These are phyloP conservation scores for Eucalyptus coolabah DNA, from an alignment of 345 rosid genomes.

Conservation along the genomic window DNA sequence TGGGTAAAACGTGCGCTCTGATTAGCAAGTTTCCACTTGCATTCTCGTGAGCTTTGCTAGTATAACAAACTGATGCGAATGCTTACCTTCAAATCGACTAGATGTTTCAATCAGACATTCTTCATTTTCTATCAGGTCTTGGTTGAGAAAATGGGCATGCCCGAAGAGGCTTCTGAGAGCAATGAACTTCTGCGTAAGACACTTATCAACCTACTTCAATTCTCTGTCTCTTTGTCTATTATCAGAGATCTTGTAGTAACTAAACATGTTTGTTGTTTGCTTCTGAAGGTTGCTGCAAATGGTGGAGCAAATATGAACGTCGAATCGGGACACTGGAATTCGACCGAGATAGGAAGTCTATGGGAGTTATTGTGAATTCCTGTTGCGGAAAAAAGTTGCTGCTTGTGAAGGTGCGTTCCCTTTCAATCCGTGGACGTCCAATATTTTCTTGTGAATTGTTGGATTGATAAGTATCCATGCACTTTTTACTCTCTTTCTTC, in stretches of 20 bases:
- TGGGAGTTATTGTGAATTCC: conserved; percentile 58
- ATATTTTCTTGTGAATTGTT: not conserved
- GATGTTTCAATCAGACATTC: not conserved
- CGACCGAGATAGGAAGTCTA: conserved; percentile 64
- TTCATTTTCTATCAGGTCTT: conserved; percentile 30
- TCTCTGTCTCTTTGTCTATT: not conserved
- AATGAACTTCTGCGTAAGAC: conserved; percentile 18
- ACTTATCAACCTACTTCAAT: not conserved
- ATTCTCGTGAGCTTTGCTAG: not conserved
- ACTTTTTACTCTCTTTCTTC: not conserved
- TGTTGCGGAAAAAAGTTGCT: conserved; percentile 27
- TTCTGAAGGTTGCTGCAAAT: conserved; percentile 34
- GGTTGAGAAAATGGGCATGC: conserved; percentile 68
- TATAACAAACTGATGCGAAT: not conserved
- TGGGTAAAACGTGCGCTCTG: not conserved
- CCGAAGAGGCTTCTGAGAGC: conserved; percentile 7
- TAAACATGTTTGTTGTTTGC: not conserved
- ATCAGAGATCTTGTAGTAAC: not conserved
- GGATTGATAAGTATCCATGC: not conserved
- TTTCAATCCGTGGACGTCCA: not conserved
- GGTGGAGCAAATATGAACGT: conserved; percentile 39
- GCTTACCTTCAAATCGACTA: not conserved
- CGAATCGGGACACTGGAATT: conserved; percentile 68
- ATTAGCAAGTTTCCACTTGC: not conserved
- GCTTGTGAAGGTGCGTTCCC: conserved; percentile 46